Evolutionary conservation across 2,329 filamentous ascomycete species (phyloP).

Genomic region (Elsinoe necatrix): DNA sequence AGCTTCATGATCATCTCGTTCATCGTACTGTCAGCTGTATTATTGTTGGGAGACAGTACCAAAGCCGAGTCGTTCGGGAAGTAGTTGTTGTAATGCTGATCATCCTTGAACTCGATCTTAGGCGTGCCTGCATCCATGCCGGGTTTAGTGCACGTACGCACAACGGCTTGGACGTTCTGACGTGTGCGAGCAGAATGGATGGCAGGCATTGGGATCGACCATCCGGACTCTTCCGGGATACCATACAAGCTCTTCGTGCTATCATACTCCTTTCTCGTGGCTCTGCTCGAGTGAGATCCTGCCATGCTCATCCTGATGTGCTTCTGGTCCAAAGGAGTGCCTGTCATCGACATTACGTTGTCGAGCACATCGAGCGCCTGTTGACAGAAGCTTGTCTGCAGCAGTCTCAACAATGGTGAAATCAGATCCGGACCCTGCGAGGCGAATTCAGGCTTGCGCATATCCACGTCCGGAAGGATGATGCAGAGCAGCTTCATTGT

Average conservation of each 20-base stretch:
- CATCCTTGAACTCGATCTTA: conserved; percentile 87
- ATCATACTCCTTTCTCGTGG: conserved; percentile 88
- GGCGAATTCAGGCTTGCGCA: conserved; percentile 82
- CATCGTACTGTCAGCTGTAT: conserved; percentile 59
- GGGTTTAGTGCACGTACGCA: conserved; percentile 71
- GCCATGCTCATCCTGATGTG: conserved; percentile 98
- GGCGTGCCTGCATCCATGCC: conserved; percentile 60
- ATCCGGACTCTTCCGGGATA: conserved; percentile 89
- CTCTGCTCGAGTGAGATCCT: conserved; percentile 66
- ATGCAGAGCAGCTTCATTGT: conserved; percentile 84
- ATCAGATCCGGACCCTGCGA: conserved; percentile 91
- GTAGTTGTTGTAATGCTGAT: conserved; percentile 70
- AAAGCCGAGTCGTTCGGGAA: conserved; percentile 74
- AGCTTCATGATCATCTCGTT: conserved; percentile 66
- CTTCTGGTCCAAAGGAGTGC: conserved; percentile 79
- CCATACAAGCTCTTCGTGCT: conserved; percentile 90
- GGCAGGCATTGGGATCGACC: conserved; percentile 90
- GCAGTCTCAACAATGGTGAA: conserved; percentile 75
- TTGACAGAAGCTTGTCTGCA: conserved; percentile 91
- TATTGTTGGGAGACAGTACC: conserved; percentile 80
- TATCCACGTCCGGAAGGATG: conserved; percentile 82
- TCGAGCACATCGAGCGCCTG: conserved; percentile 87
- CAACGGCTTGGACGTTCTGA: conserved; percentile 88
- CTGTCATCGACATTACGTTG: conserved; percentile 89
- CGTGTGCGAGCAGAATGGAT: conserved; percentile 80